Evolutionary conservation across 148 eudicot species (phyloP), one percentile per base, ranked within the genome.

Genomic region (Chenopodium formosanum): DNA sequence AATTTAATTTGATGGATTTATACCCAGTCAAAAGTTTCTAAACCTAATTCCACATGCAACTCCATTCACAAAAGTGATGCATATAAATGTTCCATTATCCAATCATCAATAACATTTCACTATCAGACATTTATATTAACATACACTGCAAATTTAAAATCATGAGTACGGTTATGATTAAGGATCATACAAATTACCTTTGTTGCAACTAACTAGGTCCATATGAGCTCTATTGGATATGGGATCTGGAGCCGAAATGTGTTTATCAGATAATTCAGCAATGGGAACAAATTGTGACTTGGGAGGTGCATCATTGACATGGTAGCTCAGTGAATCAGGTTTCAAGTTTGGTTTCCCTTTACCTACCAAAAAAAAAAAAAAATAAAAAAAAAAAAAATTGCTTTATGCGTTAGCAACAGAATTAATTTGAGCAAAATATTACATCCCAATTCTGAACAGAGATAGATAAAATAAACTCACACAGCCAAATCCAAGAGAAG

Each of bases 221-320:
- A 4, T 47, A 44, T 20, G 68, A 37, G 20, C 48, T 2, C n/a
- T 34, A 46, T 62, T 44, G 23, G 80, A 60, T 4, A 25, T 23
- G 70, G 70, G 4, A 37, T 9, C 74, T 75, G 80, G 65, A 22
- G 56, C 37, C 12, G 25, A 47, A 52, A 14, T 78, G n/a, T 10
- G 47, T 48, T 25, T 14, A 12, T 17, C 70, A 12, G 56, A 10
- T 74, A 69, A 27, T 34, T 65, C 82, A 17, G 31, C 47, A 50
- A 25, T n/a, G 22, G 77, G 37, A 64, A 19, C 17, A 34, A 78
- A 74, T 25, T 73, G 79, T 9, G 50, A 16, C 82, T 64, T 79
- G 53, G 85, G 67, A 53, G 79, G 79, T 60, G 86, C 16, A 63
- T 29, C 70, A 46, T 74, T 62, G 13, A 79, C 76, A 79, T 75